These are phyloP conservation scores for Cercospora berteroae DNA, from an alignment of 2,329 filamentous ascomycete genomes.

Conservation along the genomic window DNA sequence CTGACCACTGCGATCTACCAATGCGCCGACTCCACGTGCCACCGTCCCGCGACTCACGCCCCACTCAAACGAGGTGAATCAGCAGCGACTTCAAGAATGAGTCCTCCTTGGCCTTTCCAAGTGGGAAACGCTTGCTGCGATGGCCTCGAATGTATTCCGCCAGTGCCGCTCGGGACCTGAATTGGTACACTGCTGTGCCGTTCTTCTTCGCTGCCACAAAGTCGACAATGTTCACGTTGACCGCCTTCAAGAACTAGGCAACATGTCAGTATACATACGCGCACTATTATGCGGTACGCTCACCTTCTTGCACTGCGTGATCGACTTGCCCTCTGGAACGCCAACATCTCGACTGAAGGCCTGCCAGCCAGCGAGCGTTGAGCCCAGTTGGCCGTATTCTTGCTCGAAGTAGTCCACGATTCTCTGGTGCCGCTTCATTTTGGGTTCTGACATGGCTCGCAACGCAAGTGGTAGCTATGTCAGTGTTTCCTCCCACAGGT, in stretches of 20 bases:
- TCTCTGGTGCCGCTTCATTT: background rate
- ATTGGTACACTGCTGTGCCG: conserved; percentile 8
- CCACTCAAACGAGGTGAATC: conserved; percentile 13
- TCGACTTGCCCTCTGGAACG: conserved; percentile 11
- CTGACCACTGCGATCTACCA: background rate
- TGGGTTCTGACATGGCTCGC: background rate
- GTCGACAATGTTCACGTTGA: conserved; percentile 26
- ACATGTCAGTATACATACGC: background rate
- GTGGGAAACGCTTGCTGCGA: conserved; percentile 20
- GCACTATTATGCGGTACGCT: background rate
- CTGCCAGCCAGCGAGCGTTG: conserved; percentile 17
- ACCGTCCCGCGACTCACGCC: background rate
- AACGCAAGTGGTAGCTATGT: background rate
- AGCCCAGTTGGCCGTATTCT: conserved; percentile 4
- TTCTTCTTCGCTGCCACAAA: conserved; percentile 19
- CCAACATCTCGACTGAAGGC: conserved; percentile 25
- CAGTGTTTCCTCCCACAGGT: background rate
- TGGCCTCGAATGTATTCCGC: conserved; percentile 18
- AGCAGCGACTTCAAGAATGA: conserved; percentile 21
- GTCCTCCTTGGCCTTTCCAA: conserved; percentile 24
- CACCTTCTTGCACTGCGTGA: conserved; percentile 28
- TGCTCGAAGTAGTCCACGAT: conserved; percentile 13
- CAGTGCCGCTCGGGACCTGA: conserved; percentile 12
- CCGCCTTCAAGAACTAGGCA: conserved; percentile 16
- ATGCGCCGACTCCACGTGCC: background rate